Evolutionary conservation across 768 basidiomycete species (phyloP), one percentile per base, ranked within the genome.

Genomic region (Auricularia sp.): DNA sequence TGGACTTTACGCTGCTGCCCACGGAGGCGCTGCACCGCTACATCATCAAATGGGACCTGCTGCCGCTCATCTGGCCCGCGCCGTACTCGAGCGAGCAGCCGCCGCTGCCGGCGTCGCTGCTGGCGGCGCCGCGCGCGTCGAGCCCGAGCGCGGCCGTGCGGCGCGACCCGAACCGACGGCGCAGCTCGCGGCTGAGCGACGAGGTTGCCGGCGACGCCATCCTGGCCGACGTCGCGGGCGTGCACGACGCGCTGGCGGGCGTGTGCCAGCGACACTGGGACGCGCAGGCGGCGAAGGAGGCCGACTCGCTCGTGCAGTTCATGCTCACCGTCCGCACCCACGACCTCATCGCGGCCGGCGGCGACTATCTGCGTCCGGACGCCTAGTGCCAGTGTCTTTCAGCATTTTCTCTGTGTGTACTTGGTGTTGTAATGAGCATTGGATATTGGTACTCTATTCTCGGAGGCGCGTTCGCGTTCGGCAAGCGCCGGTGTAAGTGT

Each of bases 251-350:
- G 54, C 75, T 93, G 39, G 90, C 90, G 2, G 75, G 77, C 7
- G 80, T 93, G 47, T 89, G 85, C 2, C 87, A 90, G 70, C 80
- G 80, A 63, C 91, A 93, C 74, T 92, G 90, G 72, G 79, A 82
- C 65, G 84, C 87, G 45, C 77, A 83, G 66, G 79, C 79, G 13
- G 79, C 86, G 62, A 86, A 87, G 73, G 91, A 93, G 74, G 85
- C 90, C 59, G 91, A 92, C 66, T 88, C 86, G n/a, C 77, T 92
- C 47, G 88, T 89, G 21, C 82, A 85, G 36, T 92, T 92, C 69
- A 88, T 92, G 16, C 24, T n/a, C 56, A 35, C 56, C 56, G 56
- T 59, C 14, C 21, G 56, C 24, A 51, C 14, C 21, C 14, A 51
- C 47, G 47, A 51, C 18, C 47, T 16, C 47, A 51, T 51, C 14